Evolutionary conservation across 2,329 filamentous ascomycete genomes (phyloP).

Genomic region (Fusarium multiceps): DNA sequence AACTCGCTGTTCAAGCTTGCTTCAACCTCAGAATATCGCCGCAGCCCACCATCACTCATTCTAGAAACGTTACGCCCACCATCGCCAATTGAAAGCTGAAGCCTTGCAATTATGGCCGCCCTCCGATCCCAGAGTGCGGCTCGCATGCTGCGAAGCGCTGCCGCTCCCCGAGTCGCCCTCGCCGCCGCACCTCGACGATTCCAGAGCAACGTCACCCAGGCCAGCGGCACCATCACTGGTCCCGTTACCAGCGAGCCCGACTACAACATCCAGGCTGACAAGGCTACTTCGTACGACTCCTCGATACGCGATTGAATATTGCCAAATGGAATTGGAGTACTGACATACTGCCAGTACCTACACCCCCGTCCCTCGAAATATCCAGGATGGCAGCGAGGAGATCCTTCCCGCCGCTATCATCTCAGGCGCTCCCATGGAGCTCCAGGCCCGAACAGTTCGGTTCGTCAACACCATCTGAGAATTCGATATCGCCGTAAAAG

Average conservation of each 20-base stretch:
- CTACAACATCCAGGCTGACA: slow-evolving; percentile 84
- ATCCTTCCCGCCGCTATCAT: slow-evolving; percentile 84
- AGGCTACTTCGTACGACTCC: slow-evolving; percentile 81
- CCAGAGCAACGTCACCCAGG: slow-evolving; percentile 63
- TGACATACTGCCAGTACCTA: slow-evolving; percentile 71
- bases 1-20: slow-evolving; percentile 44
- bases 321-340: slow-evolving; percentile 17
- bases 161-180: slow-evolving; percentile 52
- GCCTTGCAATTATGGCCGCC: slow-evolving; percentile 68
- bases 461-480: slow-evolving; percentile 57
- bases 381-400: slow-evolving; percentile 92
- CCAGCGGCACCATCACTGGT: slow-evolving; percentile 53
- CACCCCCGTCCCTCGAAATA: slow-evolving; percentile 87
- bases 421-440: slow-evolving; percentile 91
- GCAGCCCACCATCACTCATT: slow-evolving; percentile 44
- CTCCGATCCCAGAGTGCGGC: slow-evolving; percentile 68
- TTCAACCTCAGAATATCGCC: slow-evolving; percentile 46
- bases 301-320: slow-evolving; percentile 9
- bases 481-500: neutral
- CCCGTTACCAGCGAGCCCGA: slow-evolving; percentile 76
- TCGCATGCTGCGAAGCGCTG: slow-evolving; percentile 62
- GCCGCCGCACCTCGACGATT: slow-evolving; percentile 63
- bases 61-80: slow-evolving; percentile 30
- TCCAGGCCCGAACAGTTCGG: slow-evolving; percentile 94
- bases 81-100: slow-evolving; percentile 44